Base-by-base conservation (phyloP, 495 filamentous ascomycete species). In the Tuber magnatum region DNA sequence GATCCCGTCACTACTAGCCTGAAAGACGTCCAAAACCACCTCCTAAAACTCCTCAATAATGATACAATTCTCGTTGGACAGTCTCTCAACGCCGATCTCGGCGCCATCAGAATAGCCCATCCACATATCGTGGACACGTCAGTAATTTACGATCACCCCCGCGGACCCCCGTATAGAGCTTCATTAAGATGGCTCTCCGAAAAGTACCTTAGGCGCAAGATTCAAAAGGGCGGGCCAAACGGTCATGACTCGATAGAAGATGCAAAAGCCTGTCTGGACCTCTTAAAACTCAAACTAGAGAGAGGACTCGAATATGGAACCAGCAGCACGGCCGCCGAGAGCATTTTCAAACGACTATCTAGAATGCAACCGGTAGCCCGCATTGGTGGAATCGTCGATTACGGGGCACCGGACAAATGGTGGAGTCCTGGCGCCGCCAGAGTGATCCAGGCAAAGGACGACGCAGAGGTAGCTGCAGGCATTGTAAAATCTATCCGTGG, bases 191-290 rank as follows among this genome's bases (percentile, higher is more conserved):
- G 87, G 84, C 89, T 99, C 1, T 87, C 91, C 0, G 89, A 93
- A 71, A 92, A 91, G 78, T 92, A 94, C 77, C 88, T 97, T 44
- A 86, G 85, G 74, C 91, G 93, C 70, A 91, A 94, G 80, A 96
- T 99, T 75, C 95, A 99, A 81, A 92, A 90, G 71, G 91, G 90
- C 12, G 86, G 89, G 73, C 80, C 80, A 35, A 77, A 80, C 4
- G 95, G 95, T 14, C 95, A 99, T 81, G 90, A 97, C 86, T 93
- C 92, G 41, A 87, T 97, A 80, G 96, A 99, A 84, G 95, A 99
- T 82, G 92, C 95, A 22, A 89, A 87, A 68, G 93, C 95, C 4
- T 94, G 92, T 74, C 88, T 99, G 24, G 96, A 99, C 78, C 89
- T 99, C 1, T 89, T 97, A 16, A 97, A 94, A 82, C 89, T 92